A percentile compares a stretch with the other conserved stretches of the same genome.
phyloP scores from a whole-genome alignment of 169 alveolate genomes.

The Cyclospora cayetanensis region DNA sequence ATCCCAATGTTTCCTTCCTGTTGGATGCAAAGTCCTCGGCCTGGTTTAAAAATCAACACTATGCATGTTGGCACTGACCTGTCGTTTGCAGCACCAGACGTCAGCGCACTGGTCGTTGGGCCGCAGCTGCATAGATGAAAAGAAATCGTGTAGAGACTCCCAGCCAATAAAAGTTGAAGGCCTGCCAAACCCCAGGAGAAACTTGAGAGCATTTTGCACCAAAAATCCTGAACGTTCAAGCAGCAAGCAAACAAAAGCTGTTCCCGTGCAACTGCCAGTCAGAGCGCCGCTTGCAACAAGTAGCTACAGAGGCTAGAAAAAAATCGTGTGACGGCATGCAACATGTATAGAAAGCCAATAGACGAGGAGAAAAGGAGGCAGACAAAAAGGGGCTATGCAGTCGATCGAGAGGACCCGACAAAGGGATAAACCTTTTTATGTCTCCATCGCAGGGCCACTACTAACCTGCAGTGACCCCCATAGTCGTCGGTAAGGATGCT shows the following conservation, averaged over 20 bases:
- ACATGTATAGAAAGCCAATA: background rate
- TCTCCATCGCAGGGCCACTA: no score
- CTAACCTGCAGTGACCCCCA: slow-evolving; percentile 95
- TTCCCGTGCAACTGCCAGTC: background rate
- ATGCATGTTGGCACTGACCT: no score
- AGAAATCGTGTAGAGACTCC: slow-evolving; percentile 92
- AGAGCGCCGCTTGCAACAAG: background rate
- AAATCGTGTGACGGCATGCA: background rate
- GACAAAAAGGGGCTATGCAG: no score
- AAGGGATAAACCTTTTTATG: no score
- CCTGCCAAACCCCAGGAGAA: slow-evolving; percentile 92
- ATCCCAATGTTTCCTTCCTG: no score
- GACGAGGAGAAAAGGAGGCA: no score
- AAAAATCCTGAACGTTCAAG: slow-evolving; percentile 81
- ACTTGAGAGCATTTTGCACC: slow-evolving; percentile 93
- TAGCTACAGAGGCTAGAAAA: background rate
- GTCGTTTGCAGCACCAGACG: slow-evolving; percentile 81
- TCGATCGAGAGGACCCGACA: no score
- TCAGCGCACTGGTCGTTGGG: slow-evolving; percentile 94
- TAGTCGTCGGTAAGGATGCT: slow-evolving; percentile 96
- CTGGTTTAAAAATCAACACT: no score
- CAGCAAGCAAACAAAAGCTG: background rate
- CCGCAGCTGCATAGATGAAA: slow-evolving; percentile 87
- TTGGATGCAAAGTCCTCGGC: no score
- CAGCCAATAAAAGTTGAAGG: slow-evolving; percentile 90